Evolutionary conservation across 345 rosid species (phyloP), one percentile per base, ranked within the genome.

Genomic region (Syzygium aromaticum): DNA sequence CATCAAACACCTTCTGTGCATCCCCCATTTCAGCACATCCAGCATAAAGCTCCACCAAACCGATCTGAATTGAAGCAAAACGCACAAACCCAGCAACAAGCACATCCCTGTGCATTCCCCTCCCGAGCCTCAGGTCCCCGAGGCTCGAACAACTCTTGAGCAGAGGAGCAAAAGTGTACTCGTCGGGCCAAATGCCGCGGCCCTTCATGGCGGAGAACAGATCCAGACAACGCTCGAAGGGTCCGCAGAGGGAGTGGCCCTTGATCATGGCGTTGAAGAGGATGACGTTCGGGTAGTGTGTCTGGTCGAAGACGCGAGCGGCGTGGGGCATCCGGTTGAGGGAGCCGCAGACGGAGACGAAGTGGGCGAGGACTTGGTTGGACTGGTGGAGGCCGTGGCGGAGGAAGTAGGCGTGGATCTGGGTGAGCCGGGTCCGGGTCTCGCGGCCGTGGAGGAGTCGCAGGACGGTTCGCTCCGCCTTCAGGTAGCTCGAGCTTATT

Each of bases 361-460:
- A 88, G 86, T 85, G 89, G 51, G 89, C 84, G 59, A 88, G 89
- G 89, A 88, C 64, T 78, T 77, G 89, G 85, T 88, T 88, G 85
- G 89, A 88, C 78, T n/a, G 82, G 14, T 88, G 51, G 57, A 88
- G 53, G 56, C 89, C 84, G 11, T 86, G 89, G 51, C 87, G 89
- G 89, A 88, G 87, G 87, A 85, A 82, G 87, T 67, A 88, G 43
- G 84, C 86, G 52, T 88, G 89, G 82, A 88, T 85, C 83, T 82
- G 87, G 27, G 85, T 38, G 56, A 85, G 77, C 46, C 49, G 85
- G 78, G 80, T 59, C 49, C 89, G 87, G 17, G 87, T 67, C 28
- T 51, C 78, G 67, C 28, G 78, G 43, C 85, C 85, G 28, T 88
- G 89, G 85, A 85, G 89, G 54, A 88, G 89, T 27, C 87, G 87